Evolutionary conservation across 2,329 filamentous ascomycete species (phyloP).

Genomic region (Teratosphaeria destructans): DNA sequence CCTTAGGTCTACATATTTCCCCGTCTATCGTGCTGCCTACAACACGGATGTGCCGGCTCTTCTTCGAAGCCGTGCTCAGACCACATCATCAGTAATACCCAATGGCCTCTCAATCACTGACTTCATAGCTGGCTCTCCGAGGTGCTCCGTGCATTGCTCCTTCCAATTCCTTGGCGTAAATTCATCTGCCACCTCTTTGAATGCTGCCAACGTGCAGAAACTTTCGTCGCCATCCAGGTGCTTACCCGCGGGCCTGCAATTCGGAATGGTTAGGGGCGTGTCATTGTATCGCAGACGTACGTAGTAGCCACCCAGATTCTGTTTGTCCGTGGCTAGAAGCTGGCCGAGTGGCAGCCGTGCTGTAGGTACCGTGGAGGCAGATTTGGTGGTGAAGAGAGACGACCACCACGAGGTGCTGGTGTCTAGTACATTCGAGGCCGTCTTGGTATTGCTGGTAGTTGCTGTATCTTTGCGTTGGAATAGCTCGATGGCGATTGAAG

Average conservation of each 20-base stretch:
- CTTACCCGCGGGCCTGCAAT: slow-evolving; percentile 64
- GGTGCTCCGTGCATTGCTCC: slow-evolving; percentile 47
- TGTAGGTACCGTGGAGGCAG: slow-evolving; percentile 4
- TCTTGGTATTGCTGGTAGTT: slow-evolving; percentile 14
- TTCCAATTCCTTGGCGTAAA: slow-evolving; percentile 78
- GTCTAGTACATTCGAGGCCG: slow-evolving; percentile 12
- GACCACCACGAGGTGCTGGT: slow-evolving; percentile 18
- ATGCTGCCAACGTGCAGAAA: slow-evolving; percentile 85
- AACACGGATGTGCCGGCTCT: neutral
- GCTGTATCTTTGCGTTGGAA: slow-evolving; percentile 48
- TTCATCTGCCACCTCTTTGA: slow-evolving; percentile 86
- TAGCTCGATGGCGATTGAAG: slow-evolving; percentile 81
- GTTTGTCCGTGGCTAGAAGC: slow-evolving; percentile 48
- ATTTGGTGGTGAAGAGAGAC: slow-evolving; percentile 14
- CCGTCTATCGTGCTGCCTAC: neutral
- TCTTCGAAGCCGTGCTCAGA: neutral
- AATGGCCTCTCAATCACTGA: neutral
- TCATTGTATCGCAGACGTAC: slow-evolving; percentile 91
- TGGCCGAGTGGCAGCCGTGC: slow-evolving; percentile 46
- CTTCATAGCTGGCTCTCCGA: slow-evolving; percentile 39
- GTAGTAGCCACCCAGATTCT: slow-evolving; percentile 63
- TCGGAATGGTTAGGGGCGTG: slow-evolving; percentile 66
- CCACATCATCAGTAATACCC: neutral
- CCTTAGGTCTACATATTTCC: neutral
- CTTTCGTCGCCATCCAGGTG: slow-evolving; percentile 78